Evolutionary conservation across 2,329 filamentous ascomycete genomes (phyloP).

Genomic region (Ophiostoma novo-ulmi): DNA sequence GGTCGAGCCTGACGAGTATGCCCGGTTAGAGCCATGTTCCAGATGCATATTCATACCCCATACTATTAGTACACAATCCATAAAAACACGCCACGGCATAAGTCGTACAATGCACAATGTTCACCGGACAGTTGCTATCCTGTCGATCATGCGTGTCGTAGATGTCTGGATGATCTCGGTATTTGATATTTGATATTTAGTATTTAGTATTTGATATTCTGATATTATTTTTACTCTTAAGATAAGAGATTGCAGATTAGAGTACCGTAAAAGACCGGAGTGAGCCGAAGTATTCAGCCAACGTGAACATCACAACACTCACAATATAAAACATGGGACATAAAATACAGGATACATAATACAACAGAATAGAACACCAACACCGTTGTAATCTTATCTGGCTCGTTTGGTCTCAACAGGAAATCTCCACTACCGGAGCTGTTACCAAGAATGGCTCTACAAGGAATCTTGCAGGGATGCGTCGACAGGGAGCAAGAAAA

Average conservation of each 20-base stretch:
- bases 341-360: neutral
- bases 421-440: slow-evolving; percentile 6
- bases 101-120: neutral
- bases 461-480: neutral
- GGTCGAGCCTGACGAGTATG: no score
- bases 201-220: neutral
- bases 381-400: slow-evolving; percentile 6
- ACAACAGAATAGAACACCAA: neutral
- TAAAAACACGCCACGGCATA: neutral
- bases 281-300: neutral
- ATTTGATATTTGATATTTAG: neutral
- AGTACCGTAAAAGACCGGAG: neutral
- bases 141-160: neutral
- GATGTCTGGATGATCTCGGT: neutral
- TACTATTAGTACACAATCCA: no score
- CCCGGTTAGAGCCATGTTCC: no score
- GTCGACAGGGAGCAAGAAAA: neutral
- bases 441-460: slow-evolving; percentile 10
- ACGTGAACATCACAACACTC: no score
- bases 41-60: no score
- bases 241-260: no score
- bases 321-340: no score
- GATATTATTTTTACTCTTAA: no score
- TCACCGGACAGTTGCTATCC: neutral
- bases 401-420: neutral